Percentiles rank a stretch among this genome's conserved stretches.
Evolutionary conservation across 179 eudicot species (phyloP).

Genomic region (Heliamphora pulchella): DNA sequence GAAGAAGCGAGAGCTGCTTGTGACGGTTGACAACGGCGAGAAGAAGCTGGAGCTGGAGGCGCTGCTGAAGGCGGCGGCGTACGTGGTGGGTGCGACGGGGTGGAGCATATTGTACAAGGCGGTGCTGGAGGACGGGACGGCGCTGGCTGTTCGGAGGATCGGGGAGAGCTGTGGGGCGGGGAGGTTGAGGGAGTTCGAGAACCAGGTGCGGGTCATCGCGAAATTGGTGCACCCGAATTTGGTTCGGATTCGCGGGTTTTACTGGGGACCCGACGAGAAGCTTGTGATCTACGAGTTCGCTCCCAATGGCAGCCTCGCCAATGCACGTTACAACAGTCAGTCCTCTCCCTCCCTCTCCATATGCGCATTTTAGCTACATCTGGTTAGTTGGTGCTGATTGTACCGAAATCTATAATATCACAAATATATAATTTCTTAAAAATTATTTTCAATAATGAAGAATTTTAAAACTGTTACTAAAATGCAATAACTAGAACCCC

Average conservation of each 20-base stretch:
- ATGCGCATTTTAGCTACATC: too few relatives aligned
- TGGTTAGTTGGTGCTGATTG: too few relatives aligned
- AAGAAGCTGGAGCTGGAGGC: conserved; percentile 74
- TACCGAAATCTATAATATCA: too few relatives aligned
- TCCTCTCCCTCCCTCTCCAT: background rate
- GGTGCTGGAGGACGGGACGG: conserved; percentile 69
- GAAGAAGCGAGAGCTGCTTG: conserved; percentile 40
- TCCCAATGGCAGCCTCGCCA: conserved; percentile 89
- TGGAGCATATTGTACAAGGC: conserved; percentile 84
- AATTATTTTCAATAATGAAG: too few relatives aligned
- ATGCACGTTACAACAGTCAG: conserved; percentile 73
- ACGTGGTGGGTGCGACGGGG: conserved; percentile 74
- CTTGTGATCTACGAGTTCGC: conserved; percentile 76
- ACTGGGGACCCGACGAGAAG: conserved; percentile 85
- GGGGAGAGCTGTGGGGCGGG: conserved; percentile 54
- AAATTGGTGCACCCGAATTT: conserved; percentile 73
- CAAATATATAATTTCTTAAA: too few relatives aligned
- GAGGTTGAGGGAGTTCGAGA: conserved; percentile 67
- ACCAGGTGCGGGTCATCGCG: conserved; percentile 59
- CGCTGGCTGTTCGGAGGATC: conserved; percentile 67
- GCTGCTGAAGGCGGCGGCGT: conserved; percentile 80
- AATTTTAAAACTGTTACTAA: too few relatives aligned
- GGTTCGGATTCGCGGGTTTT: conserved; percentile 78
- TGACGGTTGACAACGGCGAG: conserved; percentile 64
- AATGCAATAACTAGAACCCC: too few relatives aligned